Evolutionary conservation across 2,329 filamentous ascomycete species (phyloP).

Genomic region (Fonsecaea nubica): DNA sequence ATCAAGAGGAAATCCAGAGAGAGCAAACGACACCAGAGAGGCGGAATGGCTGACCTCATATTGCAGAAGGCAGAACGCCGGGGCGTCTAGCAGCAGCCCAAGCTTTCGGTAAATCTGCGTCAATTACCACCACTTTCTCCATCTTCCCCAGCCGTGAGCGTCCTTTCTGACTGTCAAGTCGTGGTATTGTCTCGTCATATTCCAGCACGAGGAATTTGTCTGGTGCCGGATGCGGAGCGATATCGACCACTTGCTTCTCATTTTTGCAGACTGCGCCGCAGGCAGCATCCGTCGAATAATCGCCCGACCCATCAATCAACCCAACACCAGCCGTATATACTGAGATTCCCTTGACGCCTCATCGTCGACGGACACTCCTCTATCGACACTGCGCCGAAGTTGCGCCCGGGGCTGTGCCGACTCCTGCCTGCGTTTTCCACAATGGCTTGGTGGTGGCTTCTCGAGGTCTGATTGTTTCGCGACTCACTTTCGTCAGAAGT

Average conservation of each 20-base stretch:
- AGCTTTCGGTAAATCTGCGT: background rate
- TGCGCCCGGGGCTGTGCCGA: background rate
- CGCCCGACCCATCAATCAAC: background rate
- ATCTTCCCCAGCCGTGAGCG: background rate
- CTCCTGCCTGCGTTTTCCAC: background rate
- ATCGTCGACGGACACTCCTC: background rate
- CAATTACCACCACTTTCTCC: background rate
- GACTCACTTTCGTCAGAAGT: background rate
- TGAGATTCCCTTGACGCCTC: background rate
- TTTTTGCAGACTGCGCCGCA: background rate
- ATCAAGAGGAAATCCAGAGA: slow-evolving; percentile 24
- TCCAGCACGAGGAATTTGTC: background rate
- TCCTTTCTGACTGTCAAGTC: background rate
- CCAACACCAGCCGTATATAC: background rate
- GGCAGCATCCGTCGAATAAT: background rate
- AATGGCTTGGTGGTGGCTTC: slow-evolving; percentile 23
- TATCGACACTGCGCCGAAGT: background rate
- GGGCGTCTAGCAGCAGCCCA: background rate
- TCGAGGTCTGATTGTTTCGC: slow-evolving; percentile 35
- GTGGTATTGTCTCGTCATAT: background rate
- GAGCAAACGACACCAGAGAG: slow-evolving; percentile 8
- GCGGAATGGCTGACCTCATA: slow-evolving; percentile 34
- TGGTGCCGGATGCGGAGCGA: background rate
- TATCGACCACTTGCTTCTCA: background rate
- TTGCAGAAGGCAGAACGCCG: slow-evolving; percentile 19